Evolutionary conservation across 805 yeast species (phyloP).

Genomic region (Wickerhamomyces alni): DNA sequence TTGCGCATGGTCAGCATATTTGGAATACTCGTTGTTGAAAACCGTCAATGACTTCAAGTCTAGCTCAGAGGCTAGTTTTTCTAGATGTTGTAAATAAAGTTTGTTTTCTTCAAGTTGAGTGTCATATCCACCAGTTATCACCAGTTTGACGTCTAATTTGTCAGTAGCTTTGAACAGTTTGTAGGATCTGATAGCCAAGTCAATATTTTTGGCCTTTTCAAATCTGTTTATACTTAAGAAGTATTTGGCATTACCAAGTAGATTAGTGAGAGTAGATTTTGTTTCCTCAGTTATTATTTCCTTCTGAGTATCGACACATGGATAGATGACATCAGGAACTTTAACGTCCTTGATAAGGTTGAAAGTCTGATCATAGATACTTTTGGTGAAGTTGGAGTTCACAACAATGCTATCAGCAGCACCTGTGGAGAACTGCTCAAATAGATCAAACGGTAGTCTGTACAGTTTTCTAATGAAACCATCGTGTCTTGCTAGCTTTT

Average conservation of each 20-base stretch:
- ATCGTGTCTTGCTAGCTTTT: conserved; percentile 57
- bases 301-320: conserved; percentile 59
- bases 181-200: conserved; percentile 68
- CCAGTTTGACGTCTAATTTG: conserved; percentile 38
- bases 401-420: conserved; percentile 78
- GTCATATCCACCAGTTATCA: conserved; percentile 92
- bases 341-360: conserved; percentile 24
- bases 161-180: conserved; percentile 33
- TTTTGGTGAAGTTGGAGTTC: conserved; percentile 77
- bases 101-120: conserved; percentile 68
- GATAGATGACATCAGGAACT: conserved; percentile 33
- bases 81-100: conserved; percentile 58
- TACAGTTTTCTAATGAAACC: conserved; percentile 55
- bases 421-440: conserved; percentile 77
- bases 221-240: conserved; percentile 82
- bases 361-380: conserved; percentile 65
- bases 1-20: conserved; percentile 7
- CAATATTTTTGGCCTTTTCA: conserved; percentile 80
- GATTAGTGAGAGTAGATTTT: conserved; percentile 8
- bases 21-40: conserved; percentile 24
- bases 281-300: conserved; percentile 17
- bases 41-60: conserved; percentile 41
- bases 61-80: conserved; percentile 38
- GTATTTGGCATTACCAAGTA: conserved; percentile 25
- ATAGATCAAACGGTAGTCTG: conserved; percentile 74